Evolutionary conservation across 2,329 filamentous ascomycete genomes (phyloP).

Genomic region (Cercospora berteroae): DNA sequence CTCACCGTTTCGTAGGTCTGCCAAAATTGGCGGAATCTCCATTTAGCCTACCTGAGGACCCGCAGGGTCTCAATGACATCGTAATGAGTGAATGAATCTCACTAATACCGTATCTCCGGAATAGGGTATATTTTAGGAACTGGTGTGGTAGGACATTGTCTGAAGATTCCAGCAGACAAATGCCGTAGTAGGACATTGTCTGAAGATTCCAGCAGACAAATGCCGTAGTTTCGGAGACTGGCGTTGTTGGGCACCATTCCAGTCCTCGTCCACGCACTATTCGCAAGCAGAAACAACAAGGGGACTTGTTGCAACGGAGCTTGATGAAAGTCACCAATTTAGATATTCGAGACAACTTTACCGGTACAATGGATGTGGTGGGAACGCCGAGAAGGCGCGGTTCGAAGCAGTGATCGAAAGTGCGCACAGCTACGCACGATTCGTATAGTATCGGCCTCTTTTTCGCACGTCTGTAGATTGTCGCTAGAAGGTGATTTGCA

Average conservation of each 20-base stretch:
- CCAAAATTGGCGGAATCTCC: background rate
- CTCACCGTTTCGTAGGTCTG: background rate
- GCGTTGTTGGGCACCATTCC: background rate
- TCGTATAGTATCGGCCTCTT: background rate
- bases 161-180: background rate
- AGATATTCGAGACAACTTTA: background rate
- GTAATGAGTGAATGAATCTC: background rate
- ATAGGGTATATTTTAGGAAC: background rate
- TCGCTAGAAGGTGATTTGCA: conserved; percentile 2
- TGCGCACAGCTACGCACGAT: background rate
- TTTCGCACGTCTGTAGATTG: background rate
- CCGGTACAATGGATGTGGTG: background rate
- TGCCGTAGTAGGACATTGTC: background rate
- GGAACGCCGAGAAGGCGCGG: background rate
- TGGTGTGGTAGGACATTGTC: background rate
- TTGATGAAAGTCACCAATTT: background rate
- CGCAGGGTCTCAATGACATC: background rate
- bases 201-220: background rate
- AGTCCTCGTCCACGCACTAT: background rate
- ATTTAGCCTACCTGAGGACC: background rate
- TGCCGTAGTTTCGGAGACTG: background rate
- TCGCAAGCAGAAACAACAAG: background rate
- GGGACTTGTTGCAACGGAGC: background rate
- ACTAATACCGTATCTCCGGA: background rate
- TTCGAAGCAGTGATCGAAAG: background rate